Evolutionary conservation across 768 basidiomycete genomes (phyloP), one percentile per base, ranked within the genome.

Genomic region (Cystofilobasidium bisporidii): DNA sequence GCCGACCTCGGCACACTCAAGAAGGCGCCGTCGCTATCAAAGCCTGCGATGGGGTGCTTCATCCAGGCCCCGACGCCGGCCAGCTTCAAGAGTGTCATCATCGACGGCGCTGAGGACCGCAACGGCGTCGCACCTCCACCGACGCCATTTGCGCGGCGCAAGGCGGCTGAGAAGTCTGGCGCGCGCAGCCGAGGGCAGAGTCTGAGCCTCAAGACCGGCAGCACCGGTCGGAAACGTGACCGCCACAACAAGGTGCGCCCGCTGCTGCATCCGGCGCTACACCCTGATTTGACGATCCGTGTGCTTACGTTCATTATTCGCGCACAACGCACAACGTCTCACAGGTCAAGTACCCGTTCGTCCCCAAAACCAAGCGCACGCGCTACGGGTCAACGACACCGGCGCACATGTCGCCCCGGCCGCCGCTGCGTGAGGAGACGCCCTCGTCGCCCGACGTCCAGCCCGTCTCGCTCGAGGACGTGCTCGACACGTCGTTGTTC

Each of bases 401-500:
- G 0, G 24, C 59, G 24, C 41, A 48, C 59, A 38, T 45, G 26
- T 36, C 65, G 32, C 47, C 43, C 15, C 65, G 48, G 20, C 47
- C 43, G 22, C 50, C 65, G 5, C 58, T 60, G 56, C 65, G 65
- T n/a, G 58, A 50, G n/a, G 65, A 66, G 33, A 60, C 65, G 9
- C 65, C 65, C 12, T 66, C 65, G 33, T 66, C 65, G 26, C 65
- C 59, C 47, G 65, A 66, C 45, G 56, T 61, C 45, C 57, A 66
- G 36, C 47, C 65, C 36, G 48, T 66, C 65, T 60, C 58, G 28
- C 60, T 66, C 33, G 65, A 66, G 41, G 65, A 66, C 59, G 65
- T 66, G 17, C 58, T 66, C 22, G 65, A 66, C 32, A 28, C 58
- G 10, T 66, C 65, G n/a, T 40, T 66, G 2, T 57, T 66, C 33